Base-by-base conservation (phyloP, 2,329 filamentous ascomycete species). In the Plectosphaerella sp. region DNA sequence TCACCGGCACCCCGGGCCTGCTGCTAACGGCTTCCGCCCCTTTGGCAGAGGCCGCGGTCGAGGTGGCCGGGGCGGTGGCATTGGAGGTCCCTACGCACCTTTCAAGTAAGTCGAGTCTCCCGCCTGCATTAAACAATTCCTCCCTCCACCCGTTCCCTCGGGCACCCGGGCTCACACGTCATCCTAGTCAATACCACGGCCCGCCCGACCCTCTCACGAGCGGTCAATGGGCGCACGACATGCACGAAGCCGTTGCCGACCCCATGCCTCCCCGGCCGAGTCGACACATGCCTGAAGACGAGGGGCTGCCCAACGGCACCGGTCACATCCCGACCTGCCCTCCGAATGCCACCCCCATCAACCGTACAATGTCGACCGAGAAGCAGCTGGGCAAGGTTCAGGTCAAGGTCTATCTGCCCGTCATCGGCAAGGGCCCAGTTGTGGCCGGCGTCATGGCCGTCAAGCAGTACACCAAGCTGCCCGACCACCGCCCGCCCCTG, bases 381-480 rank as follows among this genome's bases (percentile, higher is more conserved):
- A 88, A 86, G 57, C 80, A 90, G 54, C 82, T 96, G 52, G 92
- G 91, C 49, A 96, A 91, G 67, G 87, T 90, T 22, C 88, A 91
- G 54, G 83, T 97, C 50, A 84, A 92, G 45, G 88, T 97, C 16
- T 88, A 80, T 57, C 75, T 99, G 48, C 87, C 90, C 2, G 81
- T 83, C 20, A 88, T 95, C 82, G 54, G 50, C 9, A 82, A 84
- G 60, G 78, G 80, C 28, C 82, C 91, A 6, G 80, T 87, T 45
- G 72, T 82, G 42, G 91, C 93, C 65, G 77, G 89, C 28, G 86
- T 86, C 56, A 83, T 96, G 57, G 83, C 89, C 46, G 84, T 95
- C 58, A 94, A 90, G 68, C 89, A 94, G 63, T 93, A 99, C 70
- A 97, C 91, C 41, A 91, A 93, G 61, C 82, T 99, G 47, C 94